These are phyloP conservation scores for Capsella bursapastoris DNA, from an alignment of 345 rosid species.

Conservation along the genomic window DNA sequence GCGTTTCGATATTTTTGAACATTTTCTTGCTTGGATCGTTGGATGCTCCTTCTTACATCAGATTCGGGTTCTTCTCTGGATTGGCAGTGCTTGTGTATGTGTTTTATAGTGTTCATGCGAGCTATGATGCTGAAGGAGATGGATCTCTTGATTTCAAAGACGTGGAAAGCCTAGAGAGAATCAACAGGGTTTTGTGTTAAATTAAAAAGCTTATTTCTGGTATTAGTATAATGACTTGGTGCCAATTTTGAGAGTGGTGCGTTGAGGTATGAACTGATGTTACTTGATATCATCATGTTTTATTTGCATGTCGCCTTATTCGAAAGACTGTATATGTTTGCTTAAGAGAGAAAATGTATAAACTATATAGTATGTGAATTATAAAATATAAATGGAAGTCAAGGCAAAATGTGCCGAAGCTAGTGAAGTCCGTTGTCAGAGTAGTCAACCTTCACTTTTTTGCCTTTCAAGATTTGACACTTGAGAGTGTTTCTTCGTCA, in stretches of 20 bases:
- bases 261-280: background rate
- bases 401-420: slow-evolving; percentile 12
- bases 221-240: background rate
- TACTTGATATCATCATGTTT: slow-evolving; percentile 7
- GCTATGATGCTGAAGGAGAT: slow-evolving; percentile 75
- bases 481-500: slow-evolving; percentile 1
- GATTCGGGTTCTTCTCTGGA: slow-evolving; percentile 78
- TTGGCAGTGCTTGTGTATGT: slow-evolving; percentile 67
- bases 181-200: slow-evolving; percentile 39
- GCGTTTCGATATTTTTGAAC: slow-evolving; percentile 75
- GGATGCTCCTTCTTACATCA: slow-evolving; percentile 65
- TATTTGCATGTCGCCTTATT: background rate
- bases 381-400: background rate
- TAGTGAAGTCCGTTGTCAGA: slow-evolving; percentile 9
- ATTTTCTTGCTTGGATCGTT: slow-evolving; percentile 78
- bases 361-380: background rate
- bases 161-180: slow-evolving; percentile 46
- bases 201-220: background rate
- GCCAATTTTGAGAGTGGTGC: background rate
- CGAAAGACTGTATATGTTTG: background rate
- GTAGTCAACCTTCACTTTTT: slow-evolving; percentile 23
- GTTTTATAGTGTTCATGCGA: slow-evolving; percentile 86
- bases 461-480: slow-evolving; percentile 30
- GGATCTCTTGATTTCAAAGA: slow-evolving; percentile 55
- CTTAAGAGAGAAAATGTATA: background rate